Conservation (phyloP, 139 green algal genomes). For the Eudorina sp. region DNA sequence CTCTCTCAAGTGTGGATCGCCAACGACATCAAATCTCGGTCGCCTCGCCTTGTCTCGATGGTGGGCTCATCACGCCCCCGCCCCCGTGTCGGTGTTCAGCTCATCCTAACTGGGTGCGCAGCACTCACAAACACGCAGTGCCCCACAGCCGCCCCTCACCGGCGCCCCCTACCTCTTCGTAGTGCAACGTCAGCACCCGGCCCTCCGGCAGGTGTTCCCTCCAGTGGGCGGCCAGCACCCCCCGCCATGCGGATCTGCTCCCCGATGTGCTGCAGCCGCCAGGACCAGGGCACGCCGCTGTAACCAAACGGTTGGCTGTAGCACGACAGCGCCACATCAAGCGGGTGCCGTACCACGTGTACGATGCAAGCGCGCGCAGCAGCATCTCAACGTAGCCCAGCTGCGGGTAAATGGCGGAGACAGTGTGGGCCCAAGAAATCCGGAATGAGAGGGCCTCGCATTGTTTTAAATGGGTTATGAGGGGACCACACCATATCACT, state of each 20-base stretch:
- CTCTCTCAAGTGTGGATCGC: too few relatives aligned
- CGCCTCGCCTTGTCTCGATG: not conserved
- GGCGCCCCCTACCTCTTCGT: conserved; percentile 53
- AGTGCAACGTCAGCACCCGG: conserved; percentile 65
- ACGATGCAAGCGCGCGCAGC: conserved; percentile 77
- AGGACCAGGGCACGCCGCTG: conserved; percentile 71
- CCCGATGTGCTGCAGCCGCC: conserved; percentile 64
- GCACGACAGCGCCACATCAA: conserved; percentile 81
- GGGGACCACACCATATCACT: too few relatives aligned
- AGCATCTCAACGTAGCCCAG: conserved; percentile 82
- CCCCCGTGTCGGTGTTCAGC: not conserved
- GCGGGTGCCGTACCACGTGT: conserved; percentile 75
- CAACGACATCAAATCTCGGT: not conserved
- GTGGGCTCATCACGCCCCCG: not conserved
- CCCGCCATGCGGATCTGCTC: conserved; percentile 54
- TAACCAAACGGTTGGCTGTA: conserved; percentile 83
- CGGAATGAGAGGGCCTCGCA: too few relatives aligned
- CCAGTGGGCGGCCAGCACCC: conserved; percentile 68
- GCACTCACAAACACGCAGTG: too few relatives aligned
- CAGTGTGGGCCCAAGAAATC: not conserved
- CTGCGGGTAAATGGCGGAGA: conserved; percentile 25
- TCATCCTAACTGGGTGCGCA: too few relatives aligned
- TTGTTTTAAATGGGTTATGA: too few relatives aligned
- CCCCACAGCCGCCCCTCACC: not conserved
- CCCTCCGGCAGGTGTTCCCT: conserved; percentile 60